phyloP scores from a whole-genome alignment of 495 filamentous ascomycete genomes.

The Aspergillus hancockii region DNA sequence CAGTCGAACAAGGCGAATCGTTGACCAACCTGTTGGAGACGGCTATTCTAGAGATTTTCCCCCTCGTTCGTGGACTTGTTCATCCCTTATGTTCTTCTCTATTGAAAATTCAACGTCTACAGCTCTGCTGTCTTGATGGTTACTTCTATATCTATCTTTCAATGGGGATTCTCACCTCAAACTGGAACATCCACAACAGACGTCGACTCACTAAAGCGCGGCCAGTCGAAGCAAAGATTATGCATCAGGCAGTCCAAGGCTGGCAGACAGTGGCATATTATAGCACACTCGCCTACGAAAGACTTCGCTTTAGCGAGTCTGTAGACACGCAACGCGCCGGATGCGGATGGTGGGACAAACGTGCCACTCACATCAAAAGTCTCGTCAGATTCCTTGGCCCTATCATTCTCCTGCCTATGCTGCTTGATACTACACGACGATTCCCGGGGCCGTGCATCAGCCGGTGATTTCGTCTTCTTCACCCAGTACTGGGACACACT shows the following conservation, averaged over 20 bases:
- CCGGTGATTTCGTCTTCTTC: conserved; percentile 24
- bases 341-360: no score
- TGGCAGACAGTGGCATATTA: no score
- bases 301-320: neutral
- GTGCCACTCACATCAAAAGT: no score
- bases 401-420: no score
- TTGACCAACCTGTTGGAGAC: conserved; percentile 18
- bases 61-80: neutral
- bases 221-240: no score
- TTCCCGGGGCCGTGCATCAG: conserved; percentile 13
- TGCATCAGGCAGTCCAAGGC: no score
- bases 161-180: neutral
- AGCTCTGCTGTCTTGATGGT: conserved; percentile 13
- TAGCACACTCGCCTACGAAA: no score
- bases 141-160: conserved; percentile 8
- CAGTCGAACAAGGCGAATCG: conserved; percentile 20
- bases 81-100: conserved; percentile 15
- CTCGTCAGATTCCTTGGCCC: conserved; percentile 7
- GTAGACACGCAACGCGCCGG: no score
- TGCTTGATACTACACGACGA: conserved; percentile 18
- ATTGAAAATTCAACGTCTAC: conserved; percentile 17
- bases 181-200: no score
- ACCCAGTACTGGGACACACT: conserved; percentile 20
- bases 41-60: neutral
- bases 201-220: no score